Evolutionary conservation across 331 rosid genomes (phyloP), one percentile per base, ranked within the genome.

Genomic region (Acacia concinna): DNA sequence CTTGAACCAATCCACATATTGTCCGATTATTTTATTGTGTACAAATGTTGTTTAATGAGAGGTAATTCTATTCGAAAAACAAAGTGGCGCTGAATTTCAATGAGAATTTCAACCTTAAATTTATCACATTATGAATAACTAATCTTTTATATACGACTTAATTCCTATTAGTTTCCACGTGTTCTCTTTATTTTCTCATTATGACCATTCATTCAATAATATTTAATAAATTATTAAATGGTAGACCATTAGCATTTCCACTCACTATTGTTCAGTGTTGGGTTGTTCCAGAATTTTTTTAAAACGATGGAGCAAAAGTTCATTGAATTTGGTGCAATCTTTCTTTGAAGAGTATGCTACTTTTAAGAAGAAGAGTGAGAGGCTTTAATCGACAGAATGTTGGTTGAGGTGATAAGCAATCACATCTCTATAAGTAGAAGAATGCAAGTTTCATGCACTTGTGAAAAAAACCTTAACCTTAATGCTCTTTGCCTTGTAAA

Each of bases 1-100:
- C 21, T 63, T 4, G 4, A 31, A 31, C 1, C 40, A 57, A 51
- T 51, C 49, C 30, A 34, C 3, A 28, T n/a, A 20, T 27, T 34
- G 2, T 41, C 14, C 18, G 11, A 40, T 4, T 12, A 3, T 49
- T 5, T 47, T 15, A 47, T 41, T 10, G 46, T 11, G 14, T 4
- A 14, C 0, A 3, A 46, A 14, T 15, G 15, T 47, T 6, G 1
- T 47, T 47, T 47, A 3, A 47, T 15, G 17, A 1, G 8, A 17
- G 8, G 8, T 5, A 18, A 47, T 17, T 5, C 0, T 47, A 5
- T 47, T 47, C 0, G 17, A 47, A 0, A 18, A 0, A 4, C 1
- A 0, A 5, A 17, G 0, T 2, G 0, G 15, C 0, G 3, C 0
- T 46, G 15, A 14, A 6, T 20, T 14, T 46, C 0, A 4, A 46